Base-by-base conservation (phyloP, 495 filamentous ascomycete genomes). In the Aspergillus conjunctus region DNA sequence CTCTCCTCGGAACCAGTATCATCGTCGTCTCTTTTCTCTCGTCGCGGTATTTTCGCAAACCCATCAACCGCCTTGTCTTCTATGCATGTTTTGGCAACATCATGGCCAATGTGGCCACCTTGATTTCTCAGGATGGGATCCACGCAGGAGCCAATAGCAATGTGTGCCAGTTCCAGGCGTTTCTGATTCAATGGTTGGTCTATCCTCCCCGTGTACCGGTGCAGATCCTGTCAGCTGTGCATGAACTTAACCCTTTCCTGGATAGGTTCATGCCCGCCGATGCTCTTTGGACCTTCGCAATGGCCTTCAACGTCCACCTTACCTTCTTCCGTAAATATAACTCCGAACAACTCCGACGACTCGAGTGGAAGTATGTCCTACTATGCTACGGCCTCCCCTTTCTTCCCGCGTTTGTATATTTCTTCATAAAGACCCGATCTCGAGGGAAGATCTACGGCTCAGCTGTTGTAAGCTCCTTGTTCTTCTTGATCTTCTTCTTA, bases 41-140 rank as follows among this genome's bases (percentile, higher is more conserved):
- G 15, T 77, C 74, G 4, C 56, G 58, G 3, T 64, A 69, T 1
- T 79, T 79, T 43, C 75, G 88, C 59, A 92, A 93, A 73, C 91
- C 92, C n/a, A 92, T 96, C 75, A 95, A 95, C 66, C 83, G 91
- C 4, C 77, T 96, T 4, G 84, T 93, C 10, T 95, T 96, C 71
- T 93, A 87, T 68, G 91, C 92, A 3, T 88, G 87, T 5, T 90
- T 91, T 67, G 92, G 91, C 34, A 96, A 96, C 66, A 79, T 93
- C 37, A 77, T 92, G 72, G 86, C 88, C 52, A 94, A 91, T 71
- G 81, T 92, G 15, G 92, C 87, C 4, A 91, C 91, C 0, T 69
- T 95, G 26, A 90, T 93, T 63, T 85, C 88, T 0, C 79, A 81
- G 39, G 80, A 77, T n/a, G 86, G 82, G 18, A 77, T 83, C 7